Percentiles rank a stretch among this genome's conserved stretches.
Conservation (phyloP, 495 filamentous ascomycete species). For the Podospora fimiseda region DNA sequence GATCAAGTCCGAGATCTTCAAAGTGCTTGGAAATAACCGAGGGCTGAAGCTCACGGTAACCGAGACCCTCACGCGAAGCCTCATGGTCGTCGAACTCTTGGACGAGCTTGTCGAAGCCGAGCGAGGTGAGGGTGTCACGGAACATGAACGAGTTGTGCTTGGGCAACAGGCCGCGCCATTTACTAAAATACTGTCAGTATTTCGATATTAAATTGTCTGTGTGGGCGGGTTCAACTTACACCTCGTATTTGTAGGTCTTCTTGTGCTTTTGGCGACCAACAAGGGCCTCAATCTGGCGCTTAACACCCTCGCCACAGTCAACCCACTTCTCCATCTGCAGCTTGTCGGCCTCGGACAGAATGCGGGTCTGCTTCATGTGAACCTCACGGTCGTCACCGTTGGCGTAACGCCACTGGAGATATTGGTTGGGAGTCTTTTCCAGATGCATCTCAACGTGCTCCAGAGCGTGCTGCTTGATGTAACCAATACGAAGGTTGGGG, state of each 20-base stretch:
- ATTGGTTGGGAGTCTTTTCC: slow-evolving; percentile 98
- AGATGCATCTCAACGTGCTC: slow-evolving; percentile 99
- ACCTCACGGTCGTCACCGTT: slow-evolving; percentile 97
- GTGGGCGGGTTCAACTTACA: slow-evolving; percentile 45
- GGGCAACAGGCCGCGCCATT: slow-evolving; percentile 82
- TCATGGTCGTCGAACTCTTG: slow-evolving; percentile 99
- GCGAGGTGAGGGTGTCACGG: slow-evolving; percentile 78
- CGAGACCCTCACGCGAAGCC: slow-evolving; percentile 92
- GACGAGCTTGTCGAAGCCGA: slow-evolving; percentile 85
- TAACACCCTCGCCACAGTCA: slow-evolving; percentile 74
- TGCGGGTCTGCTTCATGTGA: slow-evolving; percentile 91
- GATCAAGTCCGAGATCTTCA: slow-evolving; percentile 90
- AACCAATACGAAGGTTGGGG: slow-evolving; percentile 96
- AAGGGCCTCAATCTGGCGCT: slow-evolving; percentile 73
- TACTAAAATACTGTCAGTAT: too few species aligned
- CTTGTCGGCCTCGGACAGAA: slow-evolving; percentile 76
- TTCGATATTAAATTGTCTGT: too few species aligned
- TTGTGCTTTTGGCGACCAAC: slow-evolving; percentile 98
- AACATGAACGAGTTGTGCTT: slow-evolving; percentile 92
- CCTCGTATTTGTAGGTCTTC: slow-evolving; percentile 98
- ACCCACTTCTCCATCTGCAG: slow-evolving; percentile 85
- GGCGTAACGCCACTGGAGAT: slow-evolving; percentile 96
- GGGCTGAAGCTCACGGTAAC: slow-evolving; percentile 85
- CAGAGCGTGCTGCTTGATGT: slow-evolving; percentile 98
- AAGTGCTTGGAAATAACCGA: slow-evolving; percentile 96